Base-by-base conservation (phyloP, 2,329 filamentous ascomycete species). In the Trichoderma gracile region DNA sequence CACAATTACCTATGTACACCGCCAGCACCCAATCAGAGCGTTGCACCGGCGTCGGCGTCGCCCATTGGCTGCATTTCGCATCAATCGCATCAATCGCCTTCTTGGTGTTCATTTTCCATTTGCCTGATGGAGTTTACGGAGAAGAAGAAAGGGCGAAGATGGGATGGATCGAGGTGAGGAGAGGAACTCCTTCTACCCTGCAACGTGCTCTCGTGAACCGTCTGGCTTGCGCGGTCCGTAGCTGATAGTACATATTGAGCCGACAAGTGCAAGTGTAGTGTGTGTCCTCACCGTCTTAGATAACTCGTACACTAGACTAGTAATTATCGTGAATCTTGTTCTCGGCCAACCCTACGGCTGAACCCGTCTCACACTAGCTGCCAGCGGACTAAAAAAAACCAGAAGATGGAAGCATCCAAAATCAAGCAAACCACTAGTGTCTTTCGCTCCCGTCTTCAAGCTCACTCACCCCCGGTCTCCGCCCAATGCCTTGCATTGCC, bases 41-140 rank as follows among this genome's bases (percentile, higher is more conserved):
- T 61, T 61, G 67, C 63, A 58, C 53, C 53, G 62, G 66, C 62
- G 57, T 58, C 68, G 23, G 59, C 57, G 65, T 57, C 60, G 42
- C 61, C 67, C 57, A 74, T 74, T 74, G 73, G 73, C 67, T 67
- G 66, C 56, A 50, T 54, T 46, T 64, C 69, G 10, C 66, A 67
- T 73, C 71, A 73, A 73, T 72, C 70, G 69, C 60, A 70, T 69
- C 69, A 71, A 69, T 72, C 69, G 68, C 60, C 70, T 67, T 69
- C 63, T 66, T 69, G 14, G 70, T 67, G 67, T 69, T 70, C 69
- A 67, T 66, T 71, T 64, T 9, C 30, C 63, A 67, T 43, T 25
- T 21, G 33, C 14, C 6, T 17, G 46, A 62, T 47, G 59, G 66
- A 63, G 66, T 38, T 5, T 64, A 66, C 33, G 19, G 38, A 23